Percentiles rank a stretch among this genome's conserved stretches.
These are phyloP conservation scores for Tolypocladium ophioglossoides DNA, from an alignment of 2,329 filamentous ascomycete species.

Conservation along the genomic window DNA sequence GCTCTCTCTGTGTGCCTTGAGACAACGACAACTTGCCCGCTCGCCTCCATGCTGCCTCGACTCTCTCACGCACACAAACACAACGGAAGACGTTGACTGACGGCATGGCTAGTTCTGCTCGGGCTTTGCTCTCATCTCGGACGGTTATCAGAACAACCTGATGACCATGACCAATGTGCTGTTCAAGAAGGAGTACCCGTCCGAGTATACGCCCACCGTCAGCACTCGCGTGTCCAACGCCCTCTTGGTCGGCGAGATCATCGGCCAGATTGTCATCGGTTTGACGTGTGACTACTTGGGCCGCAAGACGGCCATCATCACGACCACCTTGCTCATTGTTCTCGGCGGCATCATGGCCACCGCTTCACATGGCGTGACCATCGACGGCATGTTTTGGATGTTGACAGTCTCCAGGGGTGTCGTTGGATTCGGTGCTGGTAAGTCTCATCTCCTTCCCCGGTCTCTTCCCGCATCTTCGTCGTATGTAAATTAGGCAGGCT, in stretches of 20 bases:
- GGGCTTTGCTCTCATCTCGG: slow-evolving; percentile 22
- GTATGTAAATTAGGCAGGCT: not conserved
- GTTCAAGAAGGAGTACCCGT: slow-evolving; percentile 20
- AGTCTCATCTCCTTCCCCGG: not conserved
- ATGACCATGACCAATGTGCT: slow-evolving; percentile 23
- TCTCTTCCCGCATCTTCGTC: not conserved
- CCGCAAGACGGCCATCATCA: slow-evolving; percentile 34
- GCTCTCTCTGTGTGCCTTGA: not conserved
- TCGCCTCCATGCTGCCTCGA: not conserved
- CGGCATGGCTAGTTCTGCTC: slow-evolving; percentile 10
- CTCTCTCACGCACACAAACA: slow-evolving; percentile 3
- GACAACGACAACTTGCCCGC: too few species aligned
- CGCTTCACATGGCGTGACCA: slow-evolving; percentile 32
- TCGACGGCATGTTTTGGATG: slow-evolving; percentile 42
- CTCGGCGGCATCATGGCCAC: slow-evolving; percentile 34
- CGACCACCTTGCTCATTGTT: slow-evolving; percentile 35
- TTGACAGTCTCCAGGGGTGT: slow-evolving; percentile 37
- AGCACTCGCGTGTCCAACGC: slow-evolving; percentile 31
- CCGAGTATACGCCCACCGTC: slow-evolving; percentile 22
- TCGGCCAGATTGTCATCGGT: slow-evolving; percentile 28
- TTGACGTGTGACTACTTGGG: slow-evolving; percentile 37
- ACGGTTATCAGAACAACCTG: slow-evolving; percentile 26
- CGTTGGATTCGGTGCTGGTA: slow-evolving; percentile 33
- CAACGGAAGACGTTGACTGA: not conserved
- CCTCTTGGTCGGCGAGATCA: slow-evolving; percentile 29